Conservation (phyloP, 2,329 filamentous ascomycete genomes). For the Diplodia sapinea region DNA sequence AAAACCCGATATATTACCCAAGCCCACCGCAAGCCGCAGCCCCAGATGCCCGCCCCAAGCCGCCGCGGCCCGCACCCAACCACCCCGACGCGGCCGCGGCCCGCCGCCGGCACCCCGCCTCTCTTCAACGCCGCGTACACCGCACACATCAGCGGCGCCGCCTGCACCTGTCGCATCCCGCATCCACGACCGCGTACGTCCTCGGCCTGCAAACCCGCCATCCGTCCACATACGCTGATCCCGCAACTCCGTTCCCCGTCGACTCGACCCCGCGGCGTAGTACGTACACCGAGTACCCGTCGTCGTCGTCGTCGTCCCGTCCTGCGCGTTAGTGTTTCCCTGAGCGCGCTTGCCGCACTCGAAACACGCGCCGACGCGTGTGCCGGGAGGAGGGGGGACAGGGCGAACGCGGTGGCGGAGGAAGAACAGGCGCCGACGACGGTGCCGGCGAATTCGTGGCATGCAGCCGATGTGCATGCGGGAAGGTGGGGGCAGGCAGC, state of each 20-base stretch:
- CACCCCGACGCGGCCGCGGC: conserved; percentile 51
- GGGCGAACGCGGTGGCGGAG: conserved; percentile 35
- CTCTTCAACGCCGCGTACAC: too few relatives aligned
- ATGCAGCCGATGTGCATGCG: conserved; percentile 46
- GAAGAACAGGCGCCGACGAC: too few relatives aligned
- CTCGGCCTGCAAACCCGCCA: conserved; percentile 52
- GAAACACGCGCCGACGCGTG: conserved; percentile 45
- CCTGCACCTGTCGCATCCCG: too few relatives aligned
- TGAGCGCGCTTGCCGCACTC: conserved; percentile 48
- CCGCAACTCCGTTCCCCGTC: conserved; percentile 36
- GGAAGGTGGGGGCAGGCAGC: conserved; percentile 35
- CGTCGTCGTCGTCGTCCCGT: conserved; percentile 46
- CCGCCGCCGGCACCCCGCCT: too few relatives aligned
- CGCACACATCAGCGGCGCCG: too few relatives aligned
- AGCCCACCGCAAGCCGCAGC: conserved; percentile 40
- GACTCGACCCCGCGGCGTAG: conserved; percentile 45
- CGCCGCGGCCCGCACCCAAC: conserved; percentile 49
- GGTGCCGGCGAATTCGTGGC: conserved; percentile 52
- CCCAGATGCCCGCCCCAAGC: too few relatives aligned
- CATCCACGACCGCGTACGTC: conserved; percentile 54
- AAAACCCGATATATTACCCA: conserved; percentile 43
- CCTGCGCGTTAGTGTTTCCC: conserved; percentile 39
- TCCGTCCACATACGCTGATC: conserved; percentile 12
- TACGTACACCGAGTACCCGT: too few relatives aligned
- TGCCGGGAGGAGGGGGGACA: conserved; percentile 41